These are phyloP conservation scores for Ceratobasidium sp. DNA, from an alignment of 1,284 basidiomycete species.

Conservation along the genomic window DNA sequence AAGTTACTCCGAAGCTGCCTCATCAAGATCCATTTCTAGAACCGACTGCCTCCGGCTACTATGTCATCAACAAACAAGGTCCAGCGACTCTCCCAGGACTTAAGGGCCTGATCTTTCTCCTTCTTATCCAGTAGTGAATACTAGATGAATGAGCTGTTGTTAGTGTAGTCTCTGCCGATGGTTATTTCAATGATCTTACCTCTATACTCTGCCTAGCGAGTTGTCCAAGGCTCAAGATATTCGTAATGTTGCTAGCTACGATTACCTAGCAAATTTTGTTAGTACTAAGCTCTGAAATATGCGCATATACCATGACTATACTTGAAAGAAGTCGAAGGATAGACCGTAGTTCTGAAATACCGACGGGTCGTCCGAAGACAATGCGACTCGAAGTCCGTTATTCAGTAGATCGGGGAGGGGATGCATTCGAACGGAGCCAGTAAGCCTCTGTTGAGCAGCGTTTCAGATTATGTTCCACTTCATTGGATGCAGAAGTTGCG, in stretches of 20 bases:
- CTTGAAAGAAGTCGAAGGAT: conserved; percentile 52
- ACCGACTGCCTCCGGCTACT: conserved; percentile 13
- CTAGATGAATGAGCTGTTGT: conserved; percentile 56
- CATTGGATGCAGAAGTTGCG: too few relatives aligned
- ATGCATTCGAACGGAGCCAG: conserved; percentile 52
- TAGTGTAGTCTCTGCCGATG: background rate
- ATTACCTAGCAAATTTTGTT: conserved; percentile 33
- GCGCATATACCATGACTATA: conserved; percentile 26
- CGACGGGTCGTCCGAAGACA: conserved; percentile 56
- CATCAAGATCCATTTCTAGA: too few relatives aligned
- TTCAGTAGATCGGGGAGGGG: conserved; percentile 54
- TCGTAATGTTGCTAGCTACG: conserved; percentile 49
- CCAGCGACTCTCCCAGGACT: conserved; percentile 70
- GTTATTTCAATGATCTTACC: conserved; percentile 59
- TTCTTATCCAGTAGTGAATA: conserved; percentile 66
- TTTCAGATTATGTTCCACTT: background rate
- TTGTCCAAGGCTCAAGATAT: conserved; percentile 70
- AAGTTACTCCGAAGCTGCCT: too few relatives aligned
- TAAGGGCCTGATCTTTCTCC: conserved; percentile 66
- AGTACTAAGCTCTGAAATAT: background rate
- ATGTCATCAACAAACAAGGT: conserved; percentile 65
- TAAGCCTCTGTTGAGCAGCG: conserved; percentile 47
- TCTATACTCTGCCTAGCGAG: conserved; percentile 75
- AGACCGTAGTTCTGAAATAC: conserved; percentile 57
- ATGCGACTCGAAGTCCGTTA: conserved; percentile 54